Percentiles rank a stretch among this genome's conserved stretches.
These are phyloP conservation scores for Penicillium sp. DNA, from an alignment of 2,329 filamentous ascomycete species.

Conservation along the genomic window DNA sequence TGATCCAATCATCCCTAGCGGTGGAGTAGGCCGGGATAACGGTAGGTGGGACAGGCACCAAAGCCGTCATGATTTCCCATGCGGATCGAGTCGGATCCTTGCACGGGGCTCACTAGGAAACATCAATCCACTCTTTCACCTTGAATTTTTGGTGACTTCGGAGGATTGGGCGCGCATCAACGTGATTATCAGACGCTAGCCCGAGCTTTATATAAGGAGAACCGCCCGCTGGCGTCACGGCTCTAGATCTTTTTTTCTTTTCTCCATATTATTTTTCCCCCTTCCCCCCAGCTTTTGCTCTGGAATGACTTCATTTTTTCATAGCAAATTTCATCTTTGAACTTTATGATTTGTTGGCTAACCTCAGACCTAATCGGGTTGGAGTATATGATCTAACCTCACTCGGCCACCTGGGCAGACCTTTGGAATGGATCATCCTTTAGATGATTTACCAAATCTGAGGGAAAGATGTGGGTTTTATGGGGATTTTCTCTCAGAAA, in stretches of 20 bases:
- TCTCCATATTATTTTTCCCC: background rate
- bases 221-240: constrained; percentile 18
- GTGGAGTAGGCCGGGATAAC: constrained; percentile 23
- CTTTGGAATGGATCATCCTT: constrained; percentile 27
- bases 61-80: constrained; percentile 25
- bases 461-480: background rate
- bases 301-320: background rate
- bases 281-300: background rate
- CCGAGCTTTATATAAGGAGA: constrained; percentile 27
- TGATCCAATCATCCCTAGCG: constrained; percentile 16
- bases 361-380: constrained; percentile 1
- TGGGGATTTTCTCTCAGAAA: background rate
- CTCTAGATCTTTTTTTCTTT: constrained; percentile 6
- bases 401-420: constrained; percentile 20
- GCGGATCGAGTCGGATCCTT: constrained; percentile 29
- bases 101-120: constrained; percentile 19
- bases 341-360: background rate
- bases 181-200: constrained; percentile 26
- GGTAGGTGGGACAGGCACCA: constrained; percentile 31
- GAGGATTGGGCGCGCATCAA: constrained; percentile 23
- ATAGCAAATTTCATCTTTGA: background rate
- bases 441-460: constrained; percentile 5
- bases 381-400: constrained; percentile 27
- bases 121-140: constrained; percentile 7
- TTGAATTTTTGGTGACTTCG: constrained; percentile 4